Evolutionary conservation across 176 grass and related monocot genomes (phyloP).

Genomic region (Phoenix roebelenii): DNA sequence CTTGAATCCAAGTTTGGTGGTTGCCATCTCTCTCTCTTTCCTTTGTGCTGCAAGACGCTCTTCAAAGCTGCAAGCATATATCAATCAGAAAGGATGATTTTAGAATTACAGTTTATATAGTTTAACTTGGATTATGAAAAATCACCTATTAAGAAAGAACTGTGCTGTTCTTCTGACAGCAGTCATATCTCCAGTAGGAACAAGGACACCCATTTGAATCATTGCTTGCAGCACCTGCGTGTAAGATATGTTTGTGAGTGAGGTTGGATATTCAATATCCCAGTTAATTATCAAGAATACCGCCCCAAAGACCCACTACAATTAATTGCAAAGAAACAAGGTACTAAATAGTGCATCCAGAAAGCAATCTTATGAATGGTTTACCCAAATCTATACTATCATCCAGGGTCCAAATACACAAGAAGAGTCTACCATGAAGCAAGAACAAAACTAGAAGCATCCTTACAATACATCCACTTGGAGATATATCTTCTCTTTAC

Average conservation of each 20-base stretch:
- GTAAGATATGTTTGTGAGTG: background rate
- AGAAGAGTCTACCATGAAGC: too few relatives aligned
- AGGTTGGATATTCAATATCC: background rate
- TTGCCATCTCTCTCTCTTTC: conserved; percentile 78
- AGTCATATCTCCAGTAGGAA: conserved; percentile 97
- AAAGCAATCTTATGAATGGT: too few relatives aligned
- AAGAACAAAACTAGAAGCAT: too few relatives aligned
- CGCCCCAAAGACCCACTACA: too few relatives aligned
- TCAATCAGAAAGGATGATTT: background rate
- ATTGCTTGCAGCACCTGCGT: conserved; percentile 79
- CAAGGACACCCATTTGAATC: conserved; percentile 99
- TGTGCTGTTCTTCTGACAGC: conserved; percentile 97
- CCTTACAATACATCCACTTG: too few relatives aligned
- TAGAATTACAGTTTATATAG: background rate
- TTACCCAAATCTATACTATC: too few relatives aligned
- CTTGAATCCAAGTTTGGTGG: conserved; percentile 71
- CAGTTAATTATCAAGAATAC: too few relatives aligned
- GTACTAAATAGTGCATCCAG: too few relatives aligned
- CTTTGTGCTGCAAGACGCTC: conserved; percentile 70
- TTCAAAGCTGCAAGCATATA: conserved; percentile 64
- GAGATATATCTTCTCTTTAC: too few relatives aligned
- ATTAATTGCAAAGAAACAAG: too few relatives aligned
- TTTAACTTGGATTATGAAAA: background rate
- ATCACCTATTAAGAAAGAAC: conserved; percentile 86
- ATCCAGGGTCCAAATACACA: too few relatives aligned